These are phyloP conservation scores for Pestalotiopsis sp. DNA, from an alignment of 2,329 filamentous ascomycete genomes.

Conservation along the genomic window DNA sequence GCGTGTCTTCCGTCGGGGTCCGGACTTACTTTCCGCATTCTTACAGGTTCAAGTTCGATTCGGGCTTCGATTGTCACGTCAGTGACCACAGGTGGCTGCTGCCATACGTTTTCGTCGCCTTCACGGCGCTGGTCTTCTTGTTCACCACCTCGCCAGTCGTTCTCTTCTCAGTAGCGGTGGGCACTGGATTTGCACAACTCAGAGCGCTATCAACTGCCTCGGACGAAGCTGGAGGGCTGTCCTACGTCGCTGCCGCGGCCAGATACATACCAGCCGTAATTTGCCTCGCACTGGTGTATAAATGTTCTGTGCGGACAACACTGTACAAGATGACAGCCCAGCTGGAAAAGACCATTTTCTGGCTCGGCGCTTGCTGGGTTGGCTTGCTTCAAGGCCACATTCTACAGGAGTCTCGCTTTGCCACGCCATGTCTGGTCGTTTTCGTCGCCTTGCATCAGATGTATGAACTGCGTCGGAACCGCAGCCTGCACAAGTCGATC, in stretches of 20 bases:
- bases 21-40: constrained; percentile 14
- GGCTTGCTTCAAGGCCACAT: constrained; percentile 76
- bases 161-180: neutral
- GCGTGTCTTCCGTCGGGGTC: constrained; percentile 7
- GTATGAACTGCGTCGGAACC: neutral
- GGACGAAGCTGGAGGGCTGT: neutral
- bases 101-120: constrained; percentile 7
- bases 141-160: neutral
- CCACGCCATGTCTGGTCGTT: constrained; percentile 39
- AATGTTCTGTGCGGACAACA: constrained; percentile 56
- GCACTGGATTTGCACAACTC: constrained; percentile 3
- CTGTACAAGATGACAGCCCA: constrained; percentile 61
- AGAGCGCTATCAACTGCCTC: neutral
- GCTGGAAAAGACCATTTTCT: constrained; percentile 69
- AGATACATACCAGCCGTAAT: constrained; percentile 70
- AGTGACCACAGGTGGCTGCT: neutral
- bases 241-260: neutral
- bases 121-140: constrained; percentile 6
- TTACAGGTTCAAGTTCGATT: constrained; percentile 14
- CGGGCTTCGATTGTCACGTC: constrained; percentile 11
- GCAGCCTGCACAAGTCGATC: constrained; percentile 44
- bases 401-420: constrained; percentile 36
- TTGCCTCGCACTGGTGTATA: constrained; percentile 68
- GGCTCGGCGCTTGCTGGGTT: constrained; percentile 70
- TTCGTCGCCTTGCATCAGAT: neutral